Evolutionary conservation across 2,329 filamentous ascomycete species (phyloP).

Genomic region (Fusarium gaditjirri): DNA sequence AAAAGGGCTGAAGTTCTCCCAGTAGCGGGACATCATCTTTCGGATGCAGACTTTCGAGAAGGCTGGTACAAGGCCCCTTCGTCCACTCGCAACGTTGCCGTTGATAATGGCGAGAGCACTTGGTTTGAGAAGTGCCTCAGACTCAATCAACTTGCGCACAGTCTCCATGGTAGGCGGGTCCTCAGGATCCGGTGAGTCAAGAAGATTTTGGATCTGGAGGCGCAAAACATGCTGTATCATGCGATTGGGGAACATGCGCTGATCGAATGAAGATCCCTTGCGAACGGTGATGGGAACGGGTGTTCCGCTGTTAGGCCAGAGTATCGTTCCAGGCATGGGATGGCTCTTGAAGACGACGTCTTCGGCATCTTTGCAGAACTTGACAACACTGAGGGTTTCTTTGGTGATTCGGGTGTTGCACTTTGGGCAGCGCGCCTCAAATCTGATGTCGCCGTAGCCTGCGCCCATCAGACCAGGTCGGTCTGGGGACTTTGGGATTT

Average conservation of each 20-base stretch:
- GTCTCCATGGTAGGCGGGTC: conserved; percentile 58
- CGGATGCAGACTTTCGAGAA: conserved; percentile 60
- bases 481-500: conserved; percentile 17
- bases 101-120: conserved; percentile 20
- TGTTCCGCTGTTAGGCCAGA: conserved; percentile 63
- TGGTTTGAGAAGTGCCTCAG: conserved; percentile 54
- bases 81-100: conserved; percentile 20
- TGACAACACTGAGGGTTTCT: conserved; percentile 65
- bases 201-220: conserved; percentile 53
- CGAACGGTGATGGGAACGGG: conserved; percentile 46
- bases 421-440: conserved; percentile 59
- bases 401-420: conserved; percentile 65
- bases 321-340: conserved; percentile 76
- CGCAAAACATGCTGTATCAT: conserved; percentile 62
- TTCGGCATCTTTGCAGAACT: conserved; percentile 66
- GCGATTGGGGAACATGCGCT: conserved; percentile 66
- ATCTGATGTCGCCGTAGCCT: conserved; percentile 70
- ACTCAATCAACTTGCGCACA: conserved; percentile 61
- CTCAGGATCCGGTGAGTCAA: conserved; percentile 40
- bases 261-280: background rate
- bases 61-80: background rate
- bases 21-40: conserved; percentile 77
- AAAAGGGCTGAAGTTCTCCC: conserved; percentile 73
- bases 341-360: conserved; percentile 53
- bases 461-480: conserved; percentile 55